A percentile compares a stretch with the other conserved stretches of the same genome.
phyloP scores from a whole-genome alignment of 2,329 filamentous ascomycete genomes.

The Curvularia lunata region DNA sequence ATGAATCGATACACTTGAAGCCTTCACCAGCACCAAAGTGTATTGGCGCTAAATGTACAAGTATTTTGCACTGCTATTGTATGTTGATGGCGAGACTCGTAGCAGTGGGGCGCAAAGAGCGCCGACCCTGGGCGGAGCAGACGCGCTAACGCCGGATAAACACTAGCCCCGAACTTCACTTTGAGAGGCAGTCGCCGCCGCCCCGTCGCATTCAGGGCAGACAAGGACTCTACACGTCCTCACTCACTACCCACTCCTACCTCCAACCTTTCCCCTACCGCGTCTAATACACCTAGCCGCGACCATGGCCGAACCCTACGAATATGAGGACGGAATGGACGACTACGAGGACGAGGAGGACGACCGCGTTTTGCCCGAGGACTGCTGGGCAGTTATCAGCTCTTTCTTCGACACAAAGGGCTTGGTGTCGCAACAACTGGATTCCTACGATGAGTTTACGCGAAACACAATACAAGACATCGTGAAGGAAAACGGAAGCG shows the following conservation, averaged over 20 bases:
- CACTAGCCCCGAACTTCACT: slow-evolving; percentile 20
- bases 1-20: neutral
- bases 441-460: slow-evolving; percentile 98
- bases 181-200: slow-evolving; percentile 34
- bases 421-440: slow-evolving; percentile 94
- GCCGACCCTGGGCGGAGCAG: neutral
- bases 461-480: slow-evolving; percentile 93
- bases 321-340: slow-evolving; percentile 68
- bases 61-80: neutral
- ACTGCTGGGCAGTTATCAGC: slow-evolving; percentile 97
- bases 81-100: neutral
- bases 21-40: neutral
- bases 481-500: slow-evolving; percentile 86
- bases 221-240: slow-evolving; percentile 29
- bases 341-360: slow-evolving; percentile 63
- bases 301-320: slow-evolving; percentile 60
- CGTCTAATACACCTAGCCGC: slow-evolving; percentile 20
- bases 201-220: slow-evolving; percentile 25
- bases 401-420: slow-evolving; percentile 97
- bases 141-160: slow-evolving; percentile 6
- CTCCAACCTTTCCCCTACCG: neutral
- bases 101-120: neutral
- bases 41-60: neutral
- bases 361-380: slow-evolving; percentile 83
- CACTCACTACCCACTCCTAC: slow-evolving; percentile 10